Evolutionary conservation across 1,284 basidiomycete species (phyloP), one percentile per base, ranked within the genome.

Genomic region (Moesziomyces globuligerus): DNA sequence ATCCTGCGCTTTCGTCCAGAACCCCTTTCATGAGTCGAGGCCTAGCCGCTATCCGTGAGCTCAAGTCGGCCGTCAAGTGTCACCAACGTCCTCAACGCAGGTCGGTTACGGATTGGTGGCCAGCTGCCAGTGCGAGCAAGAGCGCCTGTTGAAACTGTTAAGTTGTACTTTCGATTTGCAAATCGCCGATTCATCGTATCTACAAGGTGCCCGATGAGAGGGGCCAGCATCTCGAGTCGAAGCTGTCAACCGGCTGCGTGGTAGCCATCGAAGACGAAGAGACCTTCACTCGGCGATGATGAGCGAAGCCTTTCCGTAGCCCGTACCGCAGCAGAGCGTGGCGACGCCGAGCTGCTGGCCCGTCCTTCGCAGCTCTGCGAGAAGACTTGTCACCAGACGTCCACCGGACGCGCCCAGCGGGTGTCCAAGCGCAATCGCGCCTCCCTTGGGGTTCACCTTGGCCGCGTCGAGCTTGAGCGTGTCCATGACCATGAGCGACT

Each of bases 381-480:
- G 62, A 43, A 80, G 49, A 39, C 72, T 78, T n/a, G 74, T 74
- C 34, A 80, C 74, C 45, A 80, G 47, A 21, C 79, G 57, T 41
- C 75, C 75, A 21, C 79, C 79, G 15, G 74, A 75, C 3, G 79
- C 79, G 29, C 79, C 79, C 34, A 81, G 62, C 20, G 78, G 80
- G 49, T 81, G 78, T 17, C 80, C 80, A 20, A 81, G 54, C 10
- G 79, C 79, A 34, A 81, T 81, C 11, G 80, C 80, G 20, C 80
- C 80, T n/a, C 80, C 80, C 48, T 80, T 80, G 17, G 72, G 74
- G 56, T 81, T 81, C 20, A 81, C 77, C 50, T 74, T 76, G 17
- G 44, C 45, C 7, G 48, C 52, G 20, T 72, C 65, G 24, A 81
- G 53, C 25, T 67, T 64, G 53, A 81, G 71, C 38, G 69, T 69